Base-by-base conservation (phyloP, 2,329 filamentous ascomycete species). In the Paraconiothyrium brasiliense region DNA sequence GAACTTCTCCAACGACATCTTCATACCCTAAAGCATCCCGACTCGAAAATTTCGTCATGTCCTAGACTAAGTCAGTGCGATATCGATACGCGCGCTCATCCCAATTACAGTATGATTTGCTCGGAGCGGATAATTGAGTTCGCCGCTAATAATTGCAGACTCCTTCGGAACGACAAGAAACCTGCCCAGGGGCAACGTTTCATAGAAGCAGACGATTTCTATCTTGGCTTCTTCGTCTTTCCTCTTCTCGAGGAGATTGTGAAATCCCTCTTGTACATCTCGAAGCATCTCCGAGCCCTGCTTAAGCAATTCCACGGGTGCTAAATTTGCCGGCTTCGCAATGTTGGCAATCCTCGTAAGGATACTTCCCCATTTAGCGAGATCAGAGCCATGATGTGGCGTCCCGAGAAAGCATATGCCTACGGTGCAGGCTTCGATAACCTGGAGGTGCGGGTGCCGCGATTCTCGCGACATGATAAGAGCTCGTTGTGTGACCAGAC, bases 321-420 rank as follows among this genome's bases (percentile, higher is more conserved):
- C 35, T 32, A 3, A 41, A 11, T 41, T 54, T 22, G 35, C 51
- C 24, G 51, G 51, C 34, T 41, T 54, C 20, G 35, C 37, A 43
- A 56, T 10, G 24, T 47, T 46, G 24, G 24, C 20, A 32, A 56
- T 46, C 10, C 39, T 24, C 20, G 22, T n/a, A n/a, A 44, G 39
- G 39, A 49, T 61, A 44, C 49, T 34, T 9, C 41, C 61, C 57
- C 57, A 63, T 16, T 51, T 32, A 3, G 62, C 62, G 11, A 56
- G 43, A n/a, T 62, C 60, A 16, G 59, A 27, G 35, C 62, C 62
- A 34, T 50, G 54, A 37, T 65, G 62, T 22, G 62, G 62, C 5
- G 62, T 65, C 0, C 60, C 60, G n/a, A 65, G 57, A 35, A 65
- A 65, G 20, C 22, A 37, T n/a, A 65, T 60, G n/a, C 55, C 62